phyloP scores from a whole-genome alignment of 2,329 filamentous ascomycete genomes.

The Stagonosporopsis vannaccii region DNA sequence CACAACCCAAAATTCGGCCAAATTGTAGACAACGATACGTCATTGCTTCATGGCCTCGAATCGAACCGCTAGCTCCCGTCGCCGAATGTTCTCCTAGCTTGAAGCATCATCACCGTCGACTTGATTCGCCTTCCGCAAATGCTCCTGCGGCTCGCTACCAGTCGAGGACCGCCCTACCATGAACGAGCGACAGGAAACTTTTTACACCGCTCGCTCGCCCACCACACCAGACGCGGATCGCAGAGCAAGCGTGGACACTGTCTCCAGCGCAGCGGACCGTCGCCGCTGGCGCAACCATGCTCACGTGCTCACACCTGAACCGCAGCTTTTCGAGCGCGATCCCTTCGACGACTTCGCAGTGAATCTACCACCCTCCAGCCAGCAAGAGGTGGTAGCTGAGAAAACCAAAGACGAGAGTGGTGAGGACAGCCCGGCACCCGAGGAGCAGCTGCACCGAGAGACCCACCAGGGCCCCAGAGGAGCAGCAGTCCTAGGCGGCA shows the following conservation, averaged over 20 bases:
- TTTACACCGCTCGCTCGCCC: constrained; percentile 6
- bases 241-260: constrained; percentile 18
- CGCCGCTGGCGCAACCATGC: constrained; percentile 36
- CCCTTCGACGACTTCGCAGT: constrained; percentile 29
- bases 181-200: constrained; percentile 16
- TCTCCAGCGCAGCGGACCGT: constrained; percentile 29
- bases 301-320: constrained; percentile 27
- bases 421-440: neutral
- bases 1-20: neutral
- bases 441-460: neutral
- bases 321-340: constrained; percentile 19
- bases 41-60: neutral
- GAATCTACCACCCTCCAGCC: neutral
- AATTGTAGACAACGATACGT: neutral
- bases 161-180: neutral
- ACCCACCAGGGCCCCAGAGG: neutral
- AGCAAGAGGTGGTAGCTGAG: neutral
- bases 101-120: neutral
- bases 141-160: neutral
- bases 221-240: neutral
- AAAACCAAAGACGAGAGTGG: neutral
- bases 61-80: constrained; percentile 7
- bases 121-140: neutral
- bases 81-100: neutral
- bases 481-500: neutral